phyloP scores from a whole-genome alignment of 129 eudicot species.

The Daucus carota region DNA sequence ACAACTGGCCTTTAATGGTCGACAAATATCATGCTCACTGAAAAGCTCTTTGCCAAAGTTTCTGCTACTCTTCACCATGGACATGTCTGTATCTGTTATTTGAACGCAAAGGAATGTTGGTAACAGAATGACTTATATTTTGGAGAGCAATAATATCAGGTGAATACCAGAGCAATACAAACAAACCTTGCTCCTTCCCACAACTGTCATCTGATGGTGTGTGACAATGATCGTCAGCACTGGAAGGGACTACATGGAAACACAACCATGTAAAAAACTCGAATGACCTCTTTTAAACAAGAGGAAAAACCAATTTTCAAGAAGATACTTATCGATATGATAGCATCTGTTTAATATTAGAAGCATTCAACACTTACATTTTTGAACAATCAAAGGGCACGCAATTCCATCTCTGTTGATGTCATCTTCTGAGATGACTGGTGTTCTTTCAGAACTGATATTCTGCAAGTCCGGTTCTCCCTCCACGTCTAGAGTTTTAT shows the following conservation, averaged over 20 bases:
- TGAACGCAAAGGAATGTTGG: not conserved
- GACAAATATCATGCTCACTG: not conserved
- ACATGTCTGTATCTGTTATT: conserved; percentile 4
- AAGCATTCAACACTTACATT: not conserved
- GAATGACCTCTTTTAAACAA: not conserved
- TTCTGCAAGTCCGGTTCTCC: not conserved
- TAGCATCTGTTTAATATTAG: not conserved
- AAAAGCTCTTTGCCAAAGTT: not conserved
- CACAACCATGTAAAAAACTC: not conserved
- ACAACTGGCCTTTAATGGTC: not conserved
- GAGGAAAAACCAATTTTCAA: not conserved
- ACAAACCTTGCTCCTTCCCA: not conserved
- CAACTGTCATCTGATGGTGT: not conserved
- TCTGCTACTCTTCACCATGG: not conserved
- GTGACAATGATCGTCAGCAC: not conserved
- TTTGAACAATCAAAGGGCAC: not conserved
- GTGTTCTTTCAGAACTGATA: not conserved
- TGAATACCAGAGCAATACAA: not conserved
- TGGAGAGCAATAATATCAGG: not conserved
- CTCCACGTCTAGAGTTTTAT: not conserved
- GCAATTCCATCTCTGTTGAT: not conserved
- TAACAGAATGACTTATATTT: not conserved
- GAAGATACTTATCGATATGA: not conserved
- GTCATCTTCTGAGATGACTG: not conserved
- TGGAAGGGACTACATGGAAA: not conserved